These are phyloP conservation scores for Trichosanthes cucumerina DNA, from an alignment of 306 rosid species.

Conservation along the genomic window DNA sequence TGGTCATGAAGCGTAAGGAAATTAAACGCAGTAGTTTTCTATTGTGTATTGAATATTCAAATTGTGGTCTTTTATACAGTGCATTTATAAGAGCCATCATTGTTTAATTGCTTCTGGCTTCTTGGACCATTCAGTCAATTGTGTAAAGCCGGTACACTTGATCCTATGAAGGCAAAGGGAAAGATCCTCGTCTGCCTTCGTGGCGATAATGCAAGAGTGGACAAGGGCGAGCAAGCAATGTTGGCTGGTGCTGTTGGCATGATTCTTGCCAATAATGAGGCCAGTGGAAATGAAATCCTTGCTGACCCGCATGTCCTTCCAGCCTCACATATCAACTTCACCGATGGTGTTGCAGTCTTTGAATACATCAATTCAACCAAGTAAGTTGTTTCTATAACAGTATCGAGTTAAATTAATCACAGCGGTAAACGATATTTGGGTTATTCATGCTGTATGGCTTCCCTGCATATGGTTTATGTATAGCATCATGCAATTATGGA, in stretches of 20 bases:
- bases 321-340: slow-evolving; percentile 61
- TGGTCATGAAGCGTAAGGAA: slow-evolving; percentile 53
- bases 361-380: slow-evolving; percentile 48
- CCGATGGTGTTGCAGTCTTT: slow-evolving; percentile 33
- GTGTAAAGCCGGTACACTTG: slow-evolving; percentile 71
- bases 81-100: not conserved
- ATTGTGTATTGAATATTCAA: not conserved
- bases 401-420: not conserved
- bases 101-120: not conserved
- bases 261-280: slow-evolving; percentile 59
- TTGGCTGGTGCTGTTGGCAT: slow-evolving; percentile 81
- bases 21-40: not conserved
- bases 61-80: not conserved
- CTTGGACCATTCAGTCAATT: slow-evolving; percentile 35
- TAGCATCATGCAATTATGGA: not conserved
- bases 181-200: slow-evolving; percentile 74
- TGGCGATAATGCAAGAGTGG: slow-evolving; percentile 73
- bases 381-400: slow-evolving; percentile 33
- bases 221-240: slow-evolving; percentile 72
- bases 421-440: not conserved
- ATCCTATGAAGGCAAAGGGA: slow-evolving; percentile 69
- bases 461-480: not conserved
- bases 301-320: slow-evolving; percentile 94
- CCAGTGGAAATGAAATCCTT: slow-evolving; percentile 52
- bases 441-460: not conserved